Evolutionary conservation across 1,284 basidiomycete genomes (phyloP), one percentile per base, ranked within the genome.

Genomic region (Schizopora paradoxa): DNA sequence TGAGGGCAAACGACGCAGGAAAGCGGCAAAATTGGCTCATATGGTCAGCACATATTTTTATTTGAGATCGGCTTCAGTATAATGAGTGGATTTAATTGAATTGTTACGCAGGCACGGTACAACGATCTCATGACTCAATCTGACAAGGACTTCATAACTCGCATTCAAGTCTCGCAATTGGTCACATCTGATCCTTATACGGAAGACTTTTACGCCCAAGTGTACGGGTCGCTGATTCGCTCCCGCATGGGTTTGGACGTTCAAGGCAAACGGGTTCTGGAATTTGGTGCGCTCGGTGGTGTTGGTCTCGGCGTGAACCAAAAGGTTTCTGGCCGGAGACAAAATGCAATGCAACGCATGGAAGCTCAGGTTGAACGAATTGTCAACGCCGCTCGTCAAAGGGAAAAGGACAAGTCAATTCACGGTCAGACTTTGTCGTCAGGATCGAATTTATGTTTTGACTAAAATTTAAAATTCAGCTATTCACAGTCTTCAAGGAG

Each of bases 141-240:
- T 11, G 96, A 99, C 74, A 99, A 99, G 70, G 96, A 99, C 62
- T 99, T 99, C 63, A 99, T 99, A 66, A 99, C 96, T 18, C 85
- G 96, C 31, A 99, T 99, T 51, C 96, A 99, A 67, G 91, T 99
- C 37, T 97, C 93, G 1, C 95, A 99, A 61, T 83, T 99, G 25
- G 92, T 97, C 39, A 91, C 91, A 2, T 83, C 89, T 57, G 96
- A 99, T 68, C 96, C 96, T 0, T 98, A 96, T 65, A 81, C 91
- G 27, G 94, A 97, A 55, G 96, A 99, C 63, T 99, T 97, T 62
- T 99, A 99, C 60, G 95, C 93, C 5, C 95, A 99, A 66, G 93
- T 98, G 14, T 95, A 89, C 62, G 85, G 88, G 40, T 89, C 91
- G 1, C 77, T 93, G 48, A 60, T 87, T 49, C 79, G 88, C 39